A percentile compares a stretch with the other conserved stretches of the same genome.
Conservation (phyloP, 352 stramenopile species). For the Phytophthora foliorum region DNA sequence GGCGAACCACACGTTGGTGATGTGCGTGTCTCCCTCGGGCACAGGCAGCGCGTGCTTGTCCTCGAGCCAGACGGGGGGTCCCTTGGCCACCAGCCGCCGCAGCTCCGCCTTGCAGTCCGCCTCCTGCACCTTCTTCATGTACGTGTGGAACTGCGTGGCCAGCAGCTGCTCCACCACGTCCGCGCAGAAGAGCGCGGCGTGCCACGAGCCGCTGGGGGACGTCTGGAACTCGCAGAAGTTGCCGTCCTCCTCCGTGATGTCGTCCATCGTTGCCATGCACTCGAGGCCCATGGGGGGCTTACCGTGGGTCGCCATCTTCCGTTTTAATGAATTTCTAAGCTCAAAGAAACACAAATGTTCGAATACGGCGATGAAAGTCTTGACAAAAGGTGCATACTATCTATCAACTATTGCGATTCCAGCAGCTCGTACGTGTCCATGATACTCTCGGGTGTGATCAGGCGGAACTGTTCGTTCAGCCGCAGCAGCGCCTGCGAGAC, state of each 20-base stretch:
- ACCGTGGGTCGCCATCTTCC: slow-evolving; percentile 67
- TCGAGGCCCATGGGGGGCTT: slow-evolving; percentile 89
- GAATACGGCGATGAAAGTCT: no score
- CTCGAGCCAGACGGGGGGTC: slow-evolving; percentile 93
- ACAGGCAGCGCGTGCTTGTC: slow-evolving; percentile 93
- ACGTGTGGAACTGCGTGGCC: slow-evolving; percentile 92
- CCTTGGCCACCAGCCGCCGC: slow-evolving; percentile 89
- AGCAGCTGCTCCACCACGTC: slow-evolving; percentile 89
- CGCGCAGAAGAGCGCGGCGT: slow-evolving; percentile 78
- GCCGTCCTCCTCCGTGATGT: slow-evolving; percentile 92
- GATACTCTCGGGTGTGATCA: slow-evolving; percentile 94
- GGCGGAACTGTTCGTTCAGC: slow-evolving; percentile 90
- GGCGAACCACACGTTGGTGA: slow-evolving; percentile 92
- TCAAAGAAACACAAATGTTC: no score
- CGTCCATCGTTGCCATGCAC: slow-evolving; percentile 95
- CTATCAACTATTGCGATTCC: slow-evolving; percentile 40
- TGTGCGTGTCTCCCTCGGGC: slow-evolving; percentile 91
- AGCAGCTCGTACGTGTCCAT: slow-evolving; percentile 85
- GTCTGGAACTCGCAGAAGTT: slow-evolving; percentile 96
- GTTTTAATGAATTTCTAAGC: no score
- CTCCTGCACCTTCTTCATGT: slow-evolving; percentile 94
- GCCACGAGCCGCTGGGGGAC: slow-evolving; percentile 89
- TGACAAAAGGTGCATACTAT: no score
- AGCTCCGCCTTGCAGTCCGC: slow-evolving; percentile 96
- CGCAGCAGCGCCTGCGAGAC: slow-evolving; percentile 91